Evolutionary conservation across 345 rosid species (phyloP).

Genomic region (Citrus medica): DNA sequence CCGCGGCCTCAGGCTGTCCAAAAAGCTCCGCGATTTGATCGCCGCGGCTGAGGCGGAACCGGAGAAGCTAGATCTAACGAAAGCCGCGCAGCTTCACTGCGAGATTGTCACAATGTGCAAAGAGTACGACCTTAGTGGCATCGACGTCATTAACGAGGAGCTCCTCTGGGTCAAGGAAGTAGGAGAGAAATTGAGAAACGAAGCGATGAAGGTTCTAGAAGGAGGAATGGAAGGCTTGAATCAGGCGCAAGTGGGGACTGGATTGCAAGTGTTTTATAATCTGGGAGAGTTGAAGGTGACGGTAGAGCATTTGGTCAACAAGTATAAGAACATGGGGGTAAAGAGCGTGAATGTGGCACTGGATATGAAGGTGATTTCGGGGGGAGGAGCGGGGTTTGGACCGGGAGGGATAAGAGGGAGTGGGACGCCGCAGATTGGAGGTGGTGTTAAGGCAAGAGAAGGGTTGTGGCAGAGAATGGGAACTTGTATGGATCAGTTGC

Average conservation of each 20-base stretch:
- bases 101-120: conserved; percentile 76
- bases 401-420: conserved; percentile 95
- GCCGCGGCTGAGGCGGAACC: conserved; percentile 52
- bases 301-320: conserved; percentile 78
- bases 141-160: conserved; percentile 77
- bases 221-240: conserved; percentile 96
- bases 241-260: conserved; percentile 97
- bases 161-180: conserved; percentile 56
- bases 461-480: conserved; percentile 92
- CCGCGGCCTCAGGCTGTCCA: conserved; percentile 67
- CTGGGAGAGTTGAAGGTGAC: conserved; percentile 74
- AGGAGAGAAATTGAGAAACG: conserved; percentile 63
- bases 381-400: conserved; percentile 53
- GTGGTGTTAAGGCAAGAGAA: conserved; percentile 82
- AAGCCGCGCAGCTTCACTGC: conserved; percentile 86
- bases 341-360: conserved; percentile 71
- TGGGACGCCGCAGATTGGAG: conserved; percentile 94
- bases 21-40: conserved; percentile 78
- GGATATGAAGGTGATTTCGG: conserved; percentile 88
- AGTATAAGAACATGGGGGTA: conserved; percentile 74
- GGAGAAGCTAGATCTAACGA: conserved; percentile 81
- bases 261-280: conserved; percentile 94
- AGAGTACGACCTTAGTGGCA: conserved; percentile 72
- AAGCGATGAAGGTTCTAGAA: conserved; percentile 83
- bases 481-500: conserved; percentile 83